These are phyloP conservation scores for Halophytophthora batemanensis DNA, from an alignment of 352 stramenopile species.

Conservation along the genomic window DNA sequence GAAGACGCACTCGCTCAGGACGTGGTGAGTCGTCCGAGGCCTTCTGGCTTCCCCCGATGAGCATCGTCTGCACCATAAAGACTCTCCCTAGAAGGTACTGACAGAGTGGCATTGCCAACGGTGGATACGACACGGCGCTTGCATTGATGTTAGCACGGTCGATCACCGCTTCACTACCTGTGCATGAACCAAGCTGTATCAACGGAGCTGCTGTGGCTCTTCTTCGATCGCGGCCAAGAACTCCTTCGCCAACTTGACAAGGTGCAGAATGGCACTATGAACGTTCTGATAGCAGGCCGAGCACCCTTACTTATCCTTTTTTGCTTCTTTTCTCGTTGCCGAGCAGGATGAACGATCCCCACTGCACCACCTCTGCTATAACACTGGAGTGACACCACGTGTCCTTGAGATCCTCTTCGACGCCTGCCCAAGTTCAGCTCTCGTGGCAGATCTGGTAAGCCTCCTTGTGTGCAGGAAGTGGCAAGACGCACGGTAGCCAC, in stretches of 20 bases:
- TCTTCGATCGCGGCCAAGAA: slow-evolving; percentile 58
- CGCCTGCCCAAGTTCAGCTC: slow-evolving; percentile 50
- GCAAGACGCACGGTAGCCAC: too few relatives aligned
- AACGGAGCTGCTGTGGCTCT: slow-evolving; percentile 63
- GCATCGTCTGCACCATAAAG: slow-evolving; percentile 28
- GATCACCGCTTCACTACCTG: slow-evolving; percentile 68
- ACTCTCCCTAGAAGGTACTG: slow-evolving; percentile 7
- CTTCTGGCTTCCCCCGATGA: slow-evolving; percentile 6
- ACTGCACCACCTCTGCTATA: slow-evolving; percentile 62
- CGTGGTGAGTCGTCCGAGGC: slow-evolving; percentile 23
- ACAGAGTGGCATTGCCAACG: neutral
- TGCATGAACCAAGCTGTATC: slow-evolving; percentile 59
- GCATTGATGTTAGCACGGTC: slow-evolving; percentile 28
- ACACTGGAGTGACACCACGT: slow-evolving; percentile 41
- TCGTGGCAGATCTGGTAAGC: slow-evolving; percentile 48
- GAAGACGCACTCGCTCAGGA: slow-evolving; percentile 49
- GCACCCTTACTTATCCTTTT: too few relatives aligned
- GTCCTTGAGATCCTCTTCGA: slow-evolving; percentile 72
- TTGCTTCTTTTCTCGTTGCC: neutral
- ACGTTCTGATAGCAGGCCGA: too few relatives aligned
- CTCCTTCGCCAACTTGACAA: slow-evolving; percentile 53
- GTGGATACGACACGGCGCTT: too few relatives aligned
- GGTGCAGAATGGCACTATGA: slow-evolving; percentile 12
- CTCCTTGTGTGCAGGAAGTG: neutral
- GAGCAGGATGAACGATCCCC: slow-evolving; percentile 51